Evolutionary conservation across 1,139 yeast genomes (phyloP), one percentile per base, ranked within the genome.

Genomic region (Blastobotrys niveus): DNA sequence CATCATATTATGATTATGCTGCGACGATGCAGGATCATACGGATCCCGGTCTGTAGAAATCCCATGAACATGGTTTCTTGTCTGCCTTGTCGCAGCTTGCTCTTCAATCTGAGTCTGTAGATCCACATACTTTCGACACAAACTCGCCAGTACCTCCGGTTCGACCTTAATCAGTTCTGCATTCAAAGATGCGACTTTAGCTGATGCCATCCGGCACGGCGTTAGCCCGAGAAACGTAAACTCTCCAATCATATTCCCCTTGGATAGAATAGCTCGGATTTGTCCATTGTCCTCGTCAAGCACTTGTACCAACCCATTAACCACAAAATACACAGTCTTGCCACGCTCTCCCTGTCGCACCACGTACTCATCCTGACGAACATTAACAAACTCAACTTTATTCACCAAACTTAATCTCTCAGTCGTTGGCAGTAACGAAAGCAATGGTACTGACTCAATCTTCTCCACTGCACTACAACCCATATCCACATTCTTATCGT

Each of bases 211-310:
- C 50, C 89, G 64, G 29, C 59, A 61, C 10, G 71, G 65, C 20
- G 81, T 62, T 26, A 74, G 70, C 3, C 77, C 68, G 34, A 82
- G 63, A 55, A 82, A 82, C 0, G 86, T 76, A 79, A 82, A 78
- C 60, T 82, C 91, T 21, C 93, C 93, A 64, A 83, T 81, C 60
- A 80, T 82, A 34, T 79, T 73, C 8, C 85, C 87, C 8, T 76
- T 64, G 2, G 76, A 72, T 32, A 82, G 64, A 48, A 84, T 71
- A 1, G 85, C 88, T 35, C 79, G 62, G 1, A 73, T 66, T 21
- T 64, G 65, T 20, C 56, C 56, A 8, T 57, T 46, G 2, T 50
- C 49, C 19, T 71, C 69, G 51, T 77, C 79, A 4, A 82, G 52
- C 0, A 82, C 85, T 58, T 82, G 89, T 2, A 82, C 85, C 52